A percentile compares a stretch with the other conserved stretches of the same genome.
Conservation (phyloP, 768 basidiomycete species). For the Podaxis sp. region DNA sequence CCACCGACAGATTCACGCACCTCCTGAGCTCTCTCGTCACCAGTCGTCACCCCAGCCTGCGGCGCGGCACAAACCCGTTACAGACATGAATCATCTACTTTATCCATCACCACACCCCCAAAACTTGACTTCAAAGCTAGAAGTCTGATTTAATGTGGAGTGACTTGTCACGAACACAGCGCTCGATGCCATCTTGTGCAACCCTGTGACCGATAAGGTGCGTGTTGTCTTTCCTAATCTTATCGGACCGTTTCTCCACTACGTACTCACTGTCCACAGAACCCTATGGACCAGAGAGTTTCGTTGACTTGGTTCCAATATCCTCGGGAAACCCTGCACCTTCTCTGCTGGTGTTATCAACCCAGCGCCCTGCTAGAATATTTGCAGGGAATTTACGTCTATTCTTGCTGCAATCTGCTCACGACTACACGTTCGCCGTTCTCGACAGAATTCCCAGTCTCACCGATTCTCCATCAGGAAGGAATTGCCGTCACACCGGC, state of each 20-base stretch:
- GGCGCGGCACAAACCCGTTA: not conserved
- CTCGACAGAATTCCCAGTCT: conserved; percentile 20
- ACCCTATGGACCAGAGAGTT: not conserved
- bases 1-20: not conserved
- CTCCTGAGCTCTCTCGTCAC: not conserved
- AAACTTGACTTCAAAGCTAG: conserved; percentile 12
- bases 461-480: conserved; percentile 23
- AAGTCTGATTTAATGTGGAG: conserved; percentile 11
- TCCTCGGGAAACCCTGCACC: not conserved
- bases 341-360: not conserved
- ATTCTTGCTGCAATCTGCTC: conserved; percentile 2
- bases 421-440: conserved; percentile 11
- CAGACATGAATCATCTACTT: not conserved
- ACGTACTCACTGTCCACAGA: not conserved
- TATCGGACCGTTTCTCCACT: conserved; percentile 2
- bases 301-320: not conserved
- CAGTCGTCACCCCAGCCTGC: not conserved
- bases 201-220: conserved; percentile 18
- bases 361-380: conserved; percentile 5
- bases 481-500: conserved; percentile 9
- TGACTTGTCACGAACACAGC: conserved; percentile 1
- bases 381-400: not conserved
- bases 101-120: not conserved
- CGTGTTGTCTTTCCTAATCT: conserved; percentile 17
- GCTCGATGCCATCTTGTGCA: conserved; percentile 9